Percentiles rank a stretch among this genome's conserved stretches.
These are phyloP conservation scores for Hyaloperonospora brassicae DNA, from an alignment of 352 stramenopile species.

Conservation along the genomic window DNA sequence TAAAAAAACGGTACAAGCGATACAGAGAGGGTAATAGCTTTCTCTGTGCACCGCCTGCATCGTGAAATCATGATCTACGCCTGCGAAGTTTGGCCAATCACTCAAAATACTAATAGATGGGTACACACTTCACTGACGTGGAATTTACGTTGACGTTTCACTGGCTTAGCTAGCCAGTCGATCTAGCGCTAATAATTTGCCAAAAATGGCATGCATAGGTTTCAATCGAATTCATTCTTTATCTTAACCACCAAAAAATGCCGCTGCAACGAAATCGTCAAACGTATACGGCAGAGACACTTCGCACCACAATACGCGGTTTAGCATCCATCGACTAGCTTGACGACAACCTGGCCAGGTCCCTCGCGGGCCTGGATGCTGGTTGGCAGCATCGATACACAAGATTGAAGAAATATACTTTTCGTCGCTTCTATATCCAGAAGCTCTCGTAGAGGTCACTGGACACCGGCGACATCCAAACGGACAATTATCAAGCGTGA, in stretches of 20 bases:
- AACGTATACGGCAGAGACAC: conserved; percentile 1
- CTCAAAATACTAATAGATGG: conserved; percentile 3
- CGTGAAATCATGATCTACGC: conserved; percentile 6
- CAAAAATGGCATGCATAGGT: conserved; percentile 18
- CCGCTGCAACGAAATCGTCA: not conserved
- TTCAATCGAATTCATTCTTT: conserved; percentile 24
- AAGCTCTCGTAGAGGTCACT: conserved; percentile 11
- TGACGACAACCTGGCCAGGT: conserved; percentile 9
- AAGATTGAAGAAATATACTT: conserved; percentile 13
- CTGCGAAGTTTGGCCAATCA: conserved; percentile 10
- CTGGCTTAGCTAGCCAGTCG: conserved; percentile 5
- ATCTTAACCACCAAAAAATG: conserved; percentile 21
- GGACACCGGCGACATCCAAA: conserved; percentile 2
- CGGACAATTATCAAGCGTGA: conserved; percentile 8
- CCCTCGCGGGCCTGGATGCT: not conserved
- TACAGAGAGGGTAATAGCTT: conserved; percentile 13
- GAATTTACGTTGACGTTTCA: conserved; percentile 5
- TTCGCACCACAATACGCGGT: conserved; percentile 2
- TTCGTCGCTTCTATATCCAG: conserved; percentile 18
- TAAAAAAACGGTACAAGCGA: not conserved
- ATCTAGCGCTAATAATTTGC: conserved; percentile 7
- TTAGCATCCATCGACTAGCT: conserved; percentile 13
- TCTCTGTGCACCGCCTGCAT: conserved; percentile 3
- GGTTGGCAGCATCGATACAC: conserved; percentile 3
- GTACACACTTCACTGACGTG: conserved; percentile 17